Conservation (phyloP, 1,139 yeast genomes). For the Nakaseomyces bracarensis region DNA sequence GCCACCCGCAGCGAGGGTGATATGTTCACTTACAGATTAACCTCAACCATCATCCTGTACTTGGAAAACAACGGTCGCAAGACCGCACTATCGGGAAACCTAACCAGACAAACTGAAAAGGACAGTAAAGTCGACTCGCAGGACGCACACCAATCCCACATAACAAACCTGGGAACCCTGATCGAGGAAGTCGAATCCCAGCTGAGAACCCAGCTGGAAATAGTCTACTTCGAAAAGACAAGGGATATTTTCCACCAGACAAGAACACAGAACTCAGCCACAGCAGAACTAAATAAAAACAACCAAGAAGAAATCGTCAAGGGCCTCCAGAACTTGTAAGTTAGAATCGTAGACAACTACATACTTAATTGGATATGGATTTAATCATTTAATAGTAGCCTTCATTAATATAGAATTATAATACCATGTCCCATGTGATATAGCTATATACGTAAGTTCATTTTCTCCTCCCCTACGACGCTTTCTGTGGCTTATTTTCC, state of each 20-base stretch:
- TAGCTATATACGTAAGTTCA: too few species aligned
- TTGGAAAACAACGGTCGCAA: conserved; percentile 34
- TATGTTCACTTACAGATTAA: conserved; percentile 57
- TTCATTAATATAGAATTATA: too few species aligned
- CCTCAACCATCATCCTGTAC: conserved; percentile 82
- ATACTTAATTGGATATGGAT: background rate
- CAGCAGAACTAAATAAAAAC: conserved; percentile 16
- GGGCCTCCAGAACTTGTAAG: conserved; percentile 26
- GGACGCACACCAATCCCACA: conserved; percentile 42
- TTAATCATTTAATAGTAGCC: too few species aligned
- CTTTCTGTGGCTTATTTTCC: too few species aligned
- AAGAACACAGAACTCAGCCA: conserved; percentile 14
- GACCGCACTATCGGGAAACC: conserved; percentile 66
- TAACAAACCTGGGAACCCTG: conserved; percentile 75
- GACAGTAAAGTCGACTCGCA: conserved; percentile 9
- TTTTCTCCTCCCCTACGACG: too few species aligned
- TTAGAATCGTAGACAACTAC: background rate
- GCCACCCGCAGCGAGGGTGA: conserved; percentile 43
- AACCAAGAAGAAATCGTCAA: conserved; percentile 28
- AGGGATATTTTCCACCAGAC: conserved; percentile 51
- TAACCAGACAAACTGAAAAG: conserved; percentile 71
- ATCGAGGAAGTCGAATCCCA: conserved; percentile 86
- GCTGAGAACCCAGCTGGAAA: conserved; percentile 79
- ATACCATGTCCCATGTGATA: too few species aligned
- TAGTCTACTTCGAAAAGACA: conserved; percentile 91